Conservation (phyloP, 139 green algal species). For the Micractinium sp. region DNA sequence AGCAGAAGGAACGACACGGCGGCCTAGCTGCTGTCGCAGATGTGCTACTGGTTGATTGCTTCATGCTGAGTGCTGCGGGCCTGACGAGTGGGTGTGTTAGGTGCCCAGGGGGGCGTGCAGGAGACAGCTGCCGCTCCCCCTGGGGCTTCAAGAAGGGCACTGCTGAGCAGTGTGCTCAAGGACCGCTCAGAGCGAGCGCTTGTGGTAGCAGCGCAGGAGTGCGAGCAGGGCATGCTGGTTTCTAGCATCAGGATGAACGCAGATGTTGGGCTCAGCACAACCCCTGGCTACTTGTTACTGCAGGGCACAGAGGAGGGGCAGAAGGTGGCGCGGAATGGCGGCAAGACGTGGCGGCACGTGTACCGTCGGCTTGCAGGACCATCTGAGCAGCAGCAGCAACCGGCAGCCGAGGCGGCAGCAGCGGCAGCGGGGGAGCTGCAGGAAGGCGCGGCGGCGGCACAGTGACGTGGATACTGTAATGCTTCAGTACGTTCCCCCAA, state of each 20-base stretch:
- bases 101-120: not conserved
- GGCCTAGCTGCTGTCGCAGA: slow-evolving; percentile 65
- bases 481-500: no score
- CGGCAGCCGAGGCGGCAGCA: slow-evolving; percentile 2
- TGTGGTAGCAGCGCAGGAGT: no score
- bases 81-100: not conserved
- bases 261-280: not conserved
- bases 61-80: not conserved
- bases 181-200: not conserved
- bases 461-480: not conserved
- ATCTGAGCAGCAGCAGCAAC: slow-evolving; percentile 1
- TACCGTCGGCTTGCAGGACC: slow-evolving; percentile 56
- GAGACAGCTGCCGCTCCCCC: no score
- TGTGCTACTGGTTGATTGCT: not conserved
- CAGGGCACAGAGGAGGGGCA: slow-evolving; percentile 86
- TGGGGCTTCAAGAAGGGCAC: no score
- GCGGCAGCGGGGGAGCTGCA: not conserved
- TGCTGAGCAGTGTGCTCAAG: not conserved
- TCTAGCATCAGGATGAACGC: no score
- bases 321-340: slow-evolving; percentile 90
- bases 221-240: no score
- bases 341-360: slow-evolving; percentile 70
- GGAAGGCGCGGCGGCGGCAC: not conserved
- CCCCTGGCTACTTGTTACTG: slow-evolving; percentile 59
- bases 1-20: slow-evolving; percentile 61